Conservation (phyloP, 768 basidiomycete species). For the Auriculariales sp. region DNA sequence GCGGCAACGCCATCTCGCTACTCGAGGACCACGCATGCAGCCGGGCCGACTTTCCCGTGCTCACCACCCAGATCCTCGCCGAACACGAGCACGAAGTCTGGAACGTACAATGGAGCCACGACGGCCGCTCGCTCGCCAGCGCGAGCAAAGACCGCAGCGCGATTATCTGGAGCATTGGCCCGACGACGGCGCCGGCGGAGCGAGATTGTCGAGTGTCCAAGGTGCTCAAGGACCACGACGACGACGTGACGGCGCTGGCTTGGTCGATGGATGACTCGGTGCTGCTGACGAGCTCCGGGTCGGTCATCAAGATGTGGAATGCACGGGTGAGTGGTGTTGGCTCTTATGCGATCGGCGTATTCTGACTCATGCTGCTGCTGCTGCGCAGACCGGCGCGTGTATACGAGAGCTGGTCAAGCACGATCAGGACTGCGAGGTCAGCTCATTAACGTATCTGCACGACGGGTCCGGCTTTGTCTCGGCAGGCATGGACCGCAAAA, state of each 20-base stretch:
- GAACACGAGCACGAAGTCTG: constrained; percentile 92
- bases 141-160: constrained; percentile 78
- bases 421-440: constrained; percentile 65
- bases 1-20: constrained; percentile 53
- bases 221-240: constrained; percentile 61
- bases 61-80: constrained; percentile 72
- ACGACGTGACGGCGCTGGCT: constrained; percentile 65
- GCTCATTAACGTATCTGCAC: constrained; percentile 75
- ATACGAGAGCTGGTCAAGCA: constrained; percentile 55
- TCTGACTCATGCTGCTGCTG: constrained; percentile 1
- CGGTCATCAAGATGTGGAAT: constrained; percentile 80
- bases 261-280: constrained; percentile 87
- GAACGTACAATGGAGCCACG: constrained; percentile 90
- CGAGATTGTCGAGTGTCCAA: constrained; percentile 46
- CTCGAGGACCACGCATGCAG: constrained; percentile 79
- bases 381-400: constrained; percentile 54
- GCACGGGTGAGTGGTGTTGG: constrained; percentile 40
- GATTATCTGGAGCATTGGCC: constrained; percentile 75
- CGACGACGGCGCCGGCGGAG: constrained; percentile 31
- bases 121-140: constrained; percentile 71
- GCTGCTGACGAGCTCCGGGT: constrained; percentile 72
- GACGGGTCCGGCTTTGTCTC: constrained; percentile 86
- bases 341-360: constrained; percentile 10
- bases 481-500: constrained; percentile 71
- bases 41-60: constrained; percentile 65